Base-by-base conservation (phyloP, 768 basidiomycete genomes). In the Hydnum rufescens region DNA sequence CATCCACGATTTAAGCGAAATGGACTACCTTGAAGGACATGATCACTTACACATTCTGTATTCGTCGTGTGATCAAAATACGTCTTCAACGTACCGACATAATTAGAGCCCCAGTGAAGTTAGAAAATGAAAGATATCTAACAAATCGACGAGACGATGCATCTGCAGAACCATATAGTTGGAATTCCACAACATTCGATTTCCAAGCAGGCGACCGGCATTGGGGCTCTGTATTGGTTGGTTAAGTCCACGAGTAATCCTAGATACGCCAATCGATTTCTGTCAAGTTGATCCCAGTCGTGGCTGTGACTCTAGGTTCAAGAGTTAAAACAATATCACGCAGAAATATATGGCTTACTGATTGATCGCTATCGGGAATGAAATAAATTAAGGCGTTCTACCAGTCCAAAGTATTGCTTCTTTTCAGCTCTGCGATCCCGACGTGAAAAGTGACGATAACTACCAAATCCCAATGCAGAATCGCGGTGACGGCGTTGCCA, bases 401-500 rank as follows among this genome's bases (percentile, higher is more conserved):
- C 23, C 44, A 44, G 5, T n/a, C 18, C 32, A 46, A 36, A 13
- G 8, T 19, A 39, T 8, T 39, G 36, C 16, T n/a, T 8, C 13
- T 39, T 39, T 39, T n/a, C n/a, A n/a, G n/a, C 36, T 39, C 13
- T 39, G 19, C 42, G 6, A 51, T 49, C 18, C 30, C 51, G 25
- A 6, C 51, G 4, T 47, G 36, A 2, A 34, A 43, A 55, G 29
- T 42, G 29, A 22, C 2, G 31, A n/a, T 2, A 69, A 78, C 60
- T 53, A 81, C 79, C 59, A 80, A 75, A 58, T 84, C 81, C 78
- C 78, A 84, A 59, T 81, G 79, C 44, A 77, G 59, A 18, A 75
- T 70, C 3, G 68, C 64, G 1, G 80, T 79, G 26, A 70, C 49
- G 5, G 67, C 62, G 59, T 83, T 82, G 8, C 66, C 65, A 58